Conservation (phyloP, 2,329 filamentous ascomycete genomes). For the Escovopsis sp. region DNA sequence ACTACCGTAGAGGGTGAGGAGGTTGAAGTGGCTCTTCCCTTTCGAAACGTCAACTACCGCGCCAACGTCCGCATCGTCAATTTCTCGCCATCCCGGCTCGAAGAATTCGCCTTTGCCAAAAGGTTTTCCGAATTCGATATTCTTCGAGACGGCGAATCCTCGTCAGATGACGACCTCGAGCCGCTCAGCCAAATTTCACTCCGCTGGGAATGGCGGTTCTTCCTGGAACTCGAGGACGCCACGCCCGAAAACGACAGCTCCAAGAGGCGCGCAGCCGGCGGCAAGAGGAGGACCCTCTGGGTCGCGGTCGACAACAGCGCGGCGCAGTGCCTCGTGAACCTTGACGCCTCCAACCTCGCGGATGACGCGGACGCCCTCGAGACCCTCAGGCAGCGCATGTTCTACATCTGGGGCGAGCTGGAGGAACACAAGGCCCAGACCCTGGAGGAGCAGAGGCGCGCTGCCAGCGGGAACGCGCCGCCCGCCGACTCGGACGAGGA, state of each 20-base stretch:
- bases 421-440: constrained; percentile 47
- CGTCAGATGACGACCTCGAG: constrained; percentile 9
- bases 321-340: constrained; percentile 31
- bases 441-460: constrained; percentile 12
- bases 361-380: constrained; percentile 32
- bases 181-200: not conserved
- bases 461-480: constrained; percentile 15
- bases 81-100: constrained; percentile 55
- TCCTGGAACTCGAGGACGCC: constrained; percentile 62
- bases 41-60: constrained; percentile 58
- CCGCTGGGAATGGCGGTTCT: constrained; percentile 74
- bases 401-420: constrained; percentile 72
- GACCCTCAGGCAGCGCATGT: constrained; percentile 53
- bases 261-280: constrained; percentile 9
- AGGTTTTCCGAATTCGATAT: constrained; percentile 29
- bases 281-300: constrained; percentile 40
- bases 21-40: constrained; percentile 42
- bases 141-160: constrained; percentile 28
- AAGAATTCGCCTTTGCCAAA: constrained; percentile 50
- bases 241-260: constrained; percentile 11
- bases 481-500: constrained; percentile 22
- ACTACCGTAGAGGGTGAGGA: constrained; percentile 26
- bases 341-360: constrained; percentile 41
- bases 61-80: constrained; percentile 64
- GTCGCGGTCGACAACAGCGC: constrained; percentile 48